Evolutionary conservation across 2,329 filamentous ascomycete genomes (phyloP).

Genomic region (Trichothecium sympodiale): DNA sequence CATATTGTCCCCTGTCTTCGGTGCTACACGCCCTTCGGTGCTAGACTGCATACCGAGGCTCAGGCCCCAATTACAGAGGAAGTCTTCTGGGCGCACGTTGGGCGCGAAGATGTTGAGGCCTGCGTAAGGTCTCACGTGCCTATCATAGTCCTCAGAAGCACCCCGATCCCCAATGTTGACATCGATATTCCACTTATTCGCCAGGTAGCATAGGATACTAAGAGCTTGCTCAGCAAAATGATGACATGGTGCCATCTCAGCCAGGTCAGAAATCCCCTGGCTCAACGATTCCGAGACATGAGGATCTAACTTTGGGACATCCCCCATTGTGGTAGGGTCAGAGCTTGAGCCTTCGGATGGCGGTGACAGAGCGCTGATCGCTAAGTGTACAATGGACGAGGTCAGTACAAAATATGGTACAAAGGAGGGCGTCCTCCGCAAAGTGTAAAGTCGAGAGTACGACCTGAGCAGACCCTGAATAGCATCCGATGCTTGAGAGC

Average conservation of each 20-base stretch:
- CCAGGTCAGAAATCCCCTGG: constrained; percentile 45
- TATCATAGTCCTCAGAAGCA: constrained; percentile 25
- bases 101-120: constrained; percentile 48
- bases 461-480: constrained; percentile 45
- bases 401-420: constrained; percentile 53
- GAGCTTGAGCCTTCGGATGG: constrained; percentile 8
- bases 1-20: constrained; percentile 22
- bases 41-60: constrained; percentile 5
- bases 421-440: constrained; percentile 48
- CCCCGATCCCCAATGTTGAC: constrained; percentile 28
- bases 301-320: constrained; percentile 23
- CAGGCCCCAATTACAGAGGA: constrained; percentile 34
- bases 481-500: constrained; percentile 48
- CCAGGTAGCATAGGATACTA: constrained; percentile 46
- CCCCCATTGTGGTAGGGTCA: constrained; percentile 11
- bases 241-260: constrained; percentile 50
- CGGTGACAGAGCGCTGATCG: constrained; percentile 31
- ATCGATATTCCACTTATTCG: constrained; percentile 47
- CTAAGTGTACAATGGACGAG: constrained; percentile 49
- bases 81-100: constrained; percentile 35
- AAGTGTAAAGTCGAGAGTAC: constrained; percentile 47
- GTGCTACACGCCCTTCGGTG: constrained; percentile 5
- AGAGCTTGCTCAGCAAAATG: constrained; percentile 50
- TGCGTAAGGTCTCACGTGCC: constrained; percentile 33
- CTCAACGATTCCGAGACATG: constrained; percentile 33